Base-by-base conservation (phyloP, 306 rosid genomes). In the Gillenia trifoliata region DNA sequence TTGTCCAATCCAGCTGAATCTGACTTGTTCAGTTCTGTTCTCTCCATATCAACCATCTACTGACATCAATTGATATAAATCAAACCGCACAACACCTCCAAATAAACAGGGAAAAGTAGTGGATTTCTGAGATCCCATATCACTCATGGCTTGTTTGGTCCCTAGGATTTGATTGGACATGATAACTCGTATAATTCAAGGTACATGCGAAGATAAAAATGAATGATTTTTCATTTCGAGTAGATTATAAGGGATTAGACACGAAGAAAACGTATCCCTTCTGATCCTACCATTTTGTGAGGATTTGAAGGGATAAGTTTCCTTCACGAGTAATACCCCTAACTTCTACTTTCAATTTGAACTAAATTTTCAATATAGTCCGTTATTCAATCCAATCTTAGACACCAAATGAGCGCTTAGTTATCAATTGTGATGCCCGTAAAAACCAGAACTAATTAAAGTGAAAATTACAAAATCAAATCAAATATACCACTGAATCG, bases 21-120 rank as follows among this genome's bases (percentile, higher is more conserved):
- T 29, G 52, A 74, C 64, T 72, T 22, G 40, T 74, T 63, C 68
- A 70, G 43, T 55, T 78, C 85, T 31, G 64, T 52, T 66, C 43
- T 68, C 64, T 75, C 83, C 86, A 78, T 82, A 19, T 74, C 68
- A 34, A 64, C 64, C 68, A 3, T 20, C 70, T 40, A n/a, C 71
- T 11, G 8, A 76, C 75, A 63, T 55, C 66, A 75, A 62, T 34
- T 28, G 66, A 40, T 5, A 29, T 20, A 64, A 71, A 28, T 11
- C 43, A 28, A 57, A 71, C 67, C 25, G 19, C 60, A 70, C 49
- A 30, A 69, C 52, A 43, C 64, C 71, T 6, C 64, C 23, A 25
- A 16, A 45, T 4, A 77, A 33, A 6, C 8, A 19, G 25, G 8
- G 34, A 60, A 41, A 68, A 34, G 45, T n/a, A 54, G 7, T 16